Conservation (phyloP, 139 green algal genomes). For the Trebouxia sp. region DNA sequence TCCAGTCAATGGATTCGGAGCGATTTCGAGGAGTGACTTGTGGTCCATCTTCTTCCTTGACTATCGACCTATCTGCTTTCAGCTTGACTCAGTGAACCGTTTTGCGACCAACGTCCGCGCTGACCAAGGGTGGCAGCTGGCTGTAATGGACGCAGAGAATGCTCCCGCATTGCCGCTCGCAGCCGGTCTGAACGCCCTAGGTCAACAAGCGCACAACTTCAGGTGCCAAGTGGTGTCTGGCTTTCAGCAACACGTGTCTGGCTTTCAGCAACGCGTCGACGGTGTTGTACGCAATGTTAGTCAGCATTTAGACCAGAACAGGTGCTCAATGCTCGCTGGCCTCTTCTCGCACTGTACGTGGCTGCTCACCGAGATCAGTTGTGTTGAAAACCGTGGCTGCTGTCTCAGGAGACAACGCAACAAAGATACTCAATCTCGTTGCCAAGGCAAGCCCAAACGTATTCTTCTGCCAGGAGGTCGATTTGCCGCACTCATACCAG, state of each 20-base stretch:
- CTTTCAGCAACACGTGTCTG: background rate
- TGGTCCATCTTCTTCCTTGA: background rate
- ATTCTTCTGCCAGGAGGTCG: constrained; percentile 34
- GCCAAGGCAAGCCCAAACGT: background rate
- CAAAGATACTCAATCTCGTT: no score
- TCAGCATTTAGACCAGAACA: background rate
- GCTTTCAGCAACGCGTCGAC: background rate
- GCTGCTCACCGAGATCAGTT: no score
- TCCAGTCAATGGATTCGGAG: background rate
- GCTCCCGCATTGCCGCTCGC: background rate
- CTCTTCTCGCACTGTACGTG: no score
- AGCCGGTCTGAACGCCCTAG: background rate
- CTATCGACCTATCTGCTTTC: background rate
- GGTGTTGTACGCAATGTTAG: background rate
- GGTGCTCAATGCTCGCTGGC: no score
- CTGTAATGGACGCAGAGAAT: no score
- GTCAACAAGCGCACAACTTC: background rate
- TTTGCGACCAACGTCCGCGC: no score
- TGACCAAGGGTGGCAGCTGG: no score
- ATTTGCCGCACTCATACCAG: constrained; percentile 94
- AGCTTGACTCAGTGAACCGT: no score
- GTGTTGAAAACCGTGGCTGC: no score
- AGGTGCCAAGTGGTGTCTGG: background rate
- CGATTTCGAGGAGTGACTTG: background rate
- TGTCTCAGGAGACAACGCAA: no score